Conservation (phyloP, 208 protist species). For the Leishmania arabica region DNA sequence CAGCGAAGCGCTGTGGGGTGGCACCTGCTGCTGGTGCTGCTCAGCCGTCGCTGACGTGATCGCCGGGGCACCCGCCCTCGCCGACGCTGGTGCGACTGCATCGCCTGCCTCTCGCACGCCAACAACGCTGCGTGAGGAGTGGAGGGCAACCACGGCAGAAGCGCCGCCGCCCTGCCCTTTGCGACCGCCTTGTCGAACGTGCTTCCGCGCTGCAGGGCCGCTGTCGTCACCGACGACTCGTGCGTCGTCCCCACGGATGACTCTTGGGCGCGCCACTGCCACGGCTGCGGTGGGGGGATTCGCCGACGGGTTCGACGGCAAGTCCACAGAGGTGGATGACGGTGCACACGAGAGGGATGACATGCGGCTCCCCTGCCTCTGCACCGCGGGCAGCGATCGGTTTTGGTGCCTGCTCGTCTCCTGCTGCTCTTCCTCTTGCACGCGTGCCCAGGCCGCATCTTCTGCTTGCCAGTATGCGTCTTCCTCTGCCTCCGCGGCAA, state of each 20-base stretch:
- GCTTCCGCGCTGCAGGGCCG: neutral
- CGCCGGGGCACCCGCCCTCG: neutral
- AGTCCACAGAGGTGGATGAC: conserved; percentile 4
- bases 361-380: neutral
- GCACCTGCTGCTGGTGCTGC: neutral
- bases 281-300: neutral
- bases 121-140: neutral
- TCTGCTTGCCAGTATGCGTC: conserved; percentile 47
- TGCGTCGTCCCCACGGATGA: neutral
- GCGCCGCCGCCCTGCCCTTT: neutral
- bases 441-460: conserved; percentile 34
- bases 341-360: neutral
- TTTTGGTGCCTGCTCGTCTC: neutral
- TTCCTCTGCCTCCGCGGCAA: conserved; percentile 31
- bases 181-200: neutral
- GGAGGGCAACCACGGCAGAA: neutral
- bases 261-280: neutral
- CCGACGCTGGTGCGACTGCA: neutral
- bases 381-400: neutral
- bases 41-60: neutral
- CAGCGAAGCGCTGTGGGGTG: conserved; percentile 1
- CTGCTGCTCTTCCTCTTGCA: conserved; percentile 9
- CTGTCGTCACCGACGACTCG: neutral
- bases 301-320: neutral
- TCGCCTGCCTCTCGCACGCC: neutral